phyloP scores from a whole-genome alignment of 23 red algal genomes.

The Gracilaria vermiculophylla region DNA sequence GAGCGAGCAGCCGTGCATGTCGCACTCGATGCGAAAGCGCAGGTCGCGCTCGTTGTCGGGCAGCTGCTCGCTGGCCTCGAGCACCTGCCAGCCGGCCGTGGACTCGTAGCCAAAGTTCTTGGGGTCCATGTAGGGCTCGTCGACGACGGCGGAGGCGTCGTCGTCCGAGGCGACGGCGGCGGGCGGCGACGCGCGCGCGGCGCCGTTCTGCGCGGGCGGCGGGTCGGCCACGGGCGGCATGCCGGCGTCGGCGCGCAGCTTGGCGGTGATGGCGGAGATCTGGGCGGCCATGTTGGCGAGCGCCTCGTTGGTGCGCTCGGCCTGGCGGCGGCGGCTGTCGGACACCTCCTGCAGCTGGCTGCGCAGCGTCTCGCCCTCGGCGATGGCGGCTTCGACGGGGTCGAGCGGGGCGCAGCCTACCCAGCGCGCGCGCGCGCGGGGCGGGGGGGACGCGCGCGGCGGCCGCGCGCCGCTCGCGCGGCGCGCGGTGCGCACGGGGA shows the following conservation, averaged over 20 bases:
- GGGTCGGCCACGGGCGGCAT: constrained; percentile 65
- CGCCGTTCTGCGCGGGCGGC: not conserved
- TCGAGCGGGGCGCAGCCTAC: not conserved
- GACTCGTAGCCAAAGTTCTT: constrained; percentile 68
- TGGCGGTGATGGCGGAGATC: constrained; percentile 48
- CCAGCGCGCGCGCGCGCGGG: not conserved
- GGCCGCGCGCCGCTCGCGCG: not conserved
- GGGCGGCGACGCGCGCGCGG: not conserved
- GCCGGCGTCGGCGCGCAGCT: constrained; percentile 57
- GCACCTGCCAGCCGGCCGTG: constrained; percentile 70
- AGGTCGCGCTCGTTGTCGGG: constrained; percentile 39
- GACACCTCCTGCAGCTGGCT: constrained; percentile 10
- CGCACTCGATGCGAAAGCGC: constrained; percentile 75
- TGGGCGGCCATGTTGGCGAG: constrained; percentile 27
- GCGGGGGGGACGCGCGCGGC: not conserved
- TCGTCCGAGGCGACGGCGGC: not conserved
- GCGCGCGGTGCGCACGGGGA: not conserved
- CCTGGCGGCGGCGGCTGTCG: constrained; percentile 8
- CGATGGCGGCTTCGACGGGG: constrained; percentile 3
- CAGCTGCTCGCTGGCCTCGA: constrained; percentile 25
- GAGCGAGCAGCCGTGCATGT: constrained; percentile 67
- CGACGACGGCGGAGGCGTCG: not conserved
- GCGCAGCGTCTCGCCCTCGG: constrained; percentile 15
- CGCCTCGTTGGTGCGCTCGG: constrained; percentile 36
- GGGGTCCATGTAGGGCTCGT: constrained; percentile 74